Evolutionary conservation across 1,284 basidiomycete genomes (phyloP).

Genomic region (Trametes pubescens): DNA sequence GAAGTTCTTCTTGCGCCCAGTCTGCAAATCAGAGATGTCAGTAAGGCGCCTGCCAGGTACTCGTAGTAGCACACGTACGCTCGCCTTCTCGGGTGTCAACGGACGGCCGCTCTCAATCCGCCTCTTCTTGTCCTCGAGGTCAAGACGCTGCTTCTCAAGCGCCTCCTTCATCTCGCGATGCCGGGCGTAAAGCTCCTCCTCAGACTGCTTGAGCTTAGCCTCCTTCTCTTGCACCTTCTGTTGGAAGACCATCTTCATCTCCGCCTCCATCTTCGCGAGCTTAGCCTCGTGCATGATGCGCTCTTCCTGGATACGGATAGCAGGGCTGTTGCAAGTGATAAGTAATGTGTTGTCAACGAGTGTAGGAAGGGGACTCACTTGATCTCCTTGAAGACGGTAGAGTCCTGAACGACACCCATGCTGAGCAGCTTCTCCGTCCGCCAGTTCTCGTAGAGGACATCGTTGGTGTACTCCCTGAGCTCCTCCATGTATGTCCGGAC

Average conservation of each 20-base stretch:
- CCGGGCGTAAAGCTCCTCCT: constrained; percentile 96
- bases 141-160: constrained; percentile 94
- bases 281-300: constrained; percentile 94
- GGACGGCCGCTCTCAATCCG: constrained; percentile 94
- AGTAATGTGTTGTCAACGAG: constrained; percentile 23
- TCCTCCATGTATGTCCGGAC: constrained; percentile 99
- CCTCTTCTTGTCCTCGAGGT: constrained; percentile 98
- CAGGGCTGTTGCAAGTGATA: constrained; percentile 67
- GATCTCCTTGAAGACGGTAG: constrained; percentile 97
- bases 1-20: constrained; percentile 80
- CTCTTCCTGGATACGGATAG: constrained; percentile 94
- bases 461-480: constrained; percentile 93
- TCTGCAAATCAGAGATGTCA: constrained; percentile 44
- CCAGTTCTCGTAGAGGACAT: constrained; percentile 96
- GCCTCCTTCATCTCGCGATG: constrained; percentile 99
- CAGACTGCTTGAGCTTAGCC: constrained; percentile 95
- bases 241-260: constrained; percentile 99
- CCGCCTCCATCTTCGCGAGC: constrained; percentile 97
- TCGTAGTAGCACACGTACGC: constrained; percentile 53
- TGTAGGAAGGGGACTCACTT: constrained; percentile 69
- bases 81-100: constrained; percentile 92
- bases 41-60: not conserved
- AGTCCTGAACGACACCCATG: constrained; percentile 97
- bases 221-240: constrained; percentile 99
- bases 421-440: constrained; percentile 92